Base-by-base conservation (phyloP, 2,329 filamentous ascomycete species). In the Alternaria ethzedia region DNA sequence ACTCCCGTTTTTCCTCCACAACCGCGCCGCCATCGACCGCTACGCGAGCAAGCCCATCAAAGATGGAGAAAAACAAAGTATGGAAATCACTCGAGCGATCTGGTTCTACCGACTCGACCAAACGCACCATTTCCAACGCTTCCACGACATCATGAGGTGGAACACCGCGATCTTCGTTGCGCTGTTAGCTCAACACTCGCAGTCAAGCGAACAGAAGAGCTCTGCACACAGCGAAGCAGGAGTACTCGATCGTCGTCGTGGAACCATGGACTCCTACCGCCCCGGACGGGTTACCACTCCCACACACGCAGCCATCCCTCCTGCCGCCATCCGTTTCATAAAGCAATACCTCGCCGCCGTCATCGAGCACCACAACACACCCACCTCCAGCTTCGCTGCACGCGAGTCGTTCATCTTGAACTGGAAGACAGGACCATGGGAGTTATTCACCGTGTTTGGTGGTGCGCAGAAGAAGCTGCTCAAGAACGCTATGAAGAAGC, bases 101-200 rank as follows among this genome's bases (percentile, higher is more conserved):
- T 75, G 69, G 65, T 75, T 67, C 66, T 73, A 71, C 50, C 64
- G 71, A 20, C 57, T 74, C 6, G 56, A 63, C 20, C 49, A 63
- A 17, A 10, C 43, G 6, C 66, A 66, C n/a, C 72, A 74, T 32
- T 72, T 74, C 49, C 64, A 70, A 32, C 67, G 74, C 12, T 71
- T 67, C 30, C 71, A 72, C 36, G 69, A 76, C 28, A 26, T n/a
- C 1, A 47, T 61, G 9, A 66, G 72, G 44, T 75, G 69, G 69
- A 76, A 76, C 44, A 51, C 70, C 11, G 59, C 66, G 1, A 54
- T 76, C 25, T 73, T 67, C 49, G 20, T 65, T 25, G 69, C 70
- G 3, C 54, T 74, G 3, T 59, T 76, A 15, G 49, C 65, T 10
- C 43, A 28, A 25, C 15, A 47, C 10, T 51, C 47, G 17, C n/a